Evolutionary conservation across 371 early-diverging fungal genomes (phyloP), one percentile per base, ranked within the genome.

Genomic region (Lichtheimia corymbifera): DNA sequence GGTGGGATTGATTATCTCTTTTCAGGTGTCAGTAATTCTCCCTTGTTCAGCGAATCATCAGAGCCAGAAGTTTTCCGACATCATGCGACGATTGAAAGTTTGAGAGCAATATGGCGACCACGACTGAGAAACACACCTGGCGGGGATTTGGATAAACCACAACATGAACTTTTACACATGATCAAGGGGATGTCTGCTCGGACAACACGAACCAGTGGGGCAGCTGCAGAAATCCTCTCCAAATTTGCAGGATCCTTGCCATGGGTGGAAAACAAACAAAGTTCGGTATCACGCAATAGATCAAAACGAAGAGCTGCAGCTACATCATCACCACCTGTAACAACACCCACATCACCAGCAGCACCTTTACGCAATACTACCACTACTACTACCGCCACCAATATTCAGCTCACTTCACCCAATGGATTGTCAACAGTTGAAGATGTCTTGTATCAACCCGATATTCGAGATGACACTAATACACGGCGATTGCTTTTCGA

Each of bases 31-130:
- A 69, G 65, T 55, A 83, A 82, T 57, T 76, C 80, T 1, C 77
- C 79, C 1, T 68, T 80, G 25, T 75, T 76, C 25, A 68, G 54
- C 14, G 86, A 84, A 53, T 77, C 76, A 0, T 82, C 80, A 0
- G 85, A 86, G 59, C 80, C 87, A 24, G 88, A 86, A 49, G 67
- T 76, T 27, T 87, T 88, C 67, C 74, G 82, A 20, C 79, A 80
- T 45, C 79, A 85, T 59, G 81, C 83, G 6, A 74, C 80, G 3
- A 72, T 82, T n/a, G 88, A 84, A 18, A 81, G 84, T 2, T 63
- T 87, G 11, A 64, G 83, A 41, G 76, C 72, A 28, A 79, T 88
- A 47, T 88, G 88, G 88, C 70, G 83, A 30, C 85, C 86, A 2
- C 73, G 77, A 53, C 62, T 74, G 43, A 71, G 79, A 55, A 59